Evolutionary conservation across 805 yeast species (phyloP), one percentile per base, ranked within the genome.

Genomic region (Candida caryicola): DNA sequence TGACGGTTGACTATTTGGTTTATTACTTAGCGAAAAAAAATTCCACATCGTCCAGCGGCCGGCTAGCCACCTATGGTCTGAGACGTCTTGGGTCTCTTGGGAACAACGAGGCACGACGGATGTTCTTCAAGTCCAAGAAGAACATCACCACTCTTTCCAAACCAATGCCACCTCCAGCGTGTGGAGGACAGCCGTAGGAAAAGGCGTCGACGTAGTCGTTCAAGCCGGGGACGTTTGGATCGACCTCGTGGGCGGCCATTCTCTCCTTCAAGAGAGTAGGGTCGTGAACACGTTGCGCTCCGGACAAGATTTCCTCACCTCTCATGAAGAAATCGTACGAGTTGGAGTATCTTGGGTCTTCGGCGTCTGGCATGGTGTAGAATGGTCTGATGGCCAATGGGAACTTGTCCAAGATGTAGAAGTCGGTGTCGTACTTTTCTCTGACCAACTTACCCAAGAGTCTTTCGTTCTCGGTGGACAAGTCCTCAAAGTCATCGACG

Each of bases 161-260:
- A 58, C 99, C 99, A 62, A 93, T 93, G 68, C 99, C 99, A 72
- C 99, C 99, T 64, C 99, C 99, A 25, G 96, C 99, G 58, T 93
- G 99, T 34, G 99, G 99, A 47, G 96, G 84, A 74, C 97, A 91
- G 14, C 98, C 99, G 60, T 83, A 91, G 33, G 78, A 71, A 74
- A 93, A 93, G 13, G 96, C 95, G 47, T 91, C 91, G 42, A 86
- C 82, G 69, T 93, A 93, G 60, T 93, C 98, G 60, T 76, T 76
- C 53, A 91, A 70, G 48, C 98, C 99, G 23, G 87, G 85, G 43
- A 77, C 76, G 43, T 71, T 69, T 42, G 95, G 86, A 59, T 87
- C 86, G 39, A 93, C 80, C 18, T 78, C 98, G 57, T 85, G 95
- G 27, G 74, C 84, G 34, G 64, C 71, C 85, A 93, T 81, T 71